These are phyloP conservation scores for Senna tora DNA, from an alignment of 306 rosid species.

Conservation along the genomic window DNA sequence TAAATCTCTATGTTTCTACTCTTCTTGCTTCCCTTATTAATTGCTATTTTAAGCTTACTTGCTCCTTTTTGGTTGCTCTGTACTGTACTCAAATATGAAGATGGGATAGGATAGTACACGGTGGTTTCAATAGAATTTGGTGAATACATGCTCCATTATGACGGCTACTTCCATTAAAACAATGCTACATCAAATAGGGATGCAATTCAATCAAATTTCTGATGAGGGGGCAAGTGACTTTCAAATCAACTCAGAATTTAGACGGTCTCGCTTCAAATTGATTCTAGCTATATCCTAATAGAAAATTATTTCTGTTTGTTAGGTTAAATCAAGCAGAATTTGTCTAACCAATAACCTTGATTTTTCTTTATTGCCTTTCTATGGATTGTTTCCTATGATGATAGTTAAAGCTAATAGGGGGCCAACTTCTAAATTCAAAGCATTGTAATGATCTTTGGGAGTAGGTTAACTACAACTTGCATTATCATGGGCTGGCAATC, in stretches of 20 bases:
- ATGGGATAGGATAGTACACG: neutral
- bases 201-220: neutral
- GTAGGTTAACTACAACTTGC: neutral
- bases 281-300: neutral
- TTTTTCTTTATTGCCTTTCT: neutral
- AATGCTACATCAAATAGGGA: neutral
- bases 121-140: neutral
- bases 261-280: neutral
- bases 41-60: neutral
- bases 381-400: neutral
- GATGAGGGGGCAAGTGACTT: neutral
- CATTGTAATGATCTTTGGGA: neutral
- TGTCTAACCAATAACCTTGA: neutral
- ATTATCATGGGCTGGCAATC: constrained; percentile 7
- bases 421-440: neutral
- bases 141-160: neutral
- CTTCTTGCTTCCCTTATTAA: neutral
- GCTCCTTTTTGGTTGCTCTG: neutral
- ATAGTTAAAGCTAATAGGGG: neutral
- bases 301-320: neutral
- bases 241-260: neutral
- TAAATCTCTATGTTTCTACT: neutral
- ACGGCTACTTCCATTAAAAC: neutral
- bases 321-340: neutral
- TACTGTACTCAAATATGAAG: neutral